Percentiles rank a stretch among this genome's conserved stretches.
phyloP scores from a whole-genome alignment of 371 early-diverging fungal species.

The Rhizopus stolonifer region DNA sequence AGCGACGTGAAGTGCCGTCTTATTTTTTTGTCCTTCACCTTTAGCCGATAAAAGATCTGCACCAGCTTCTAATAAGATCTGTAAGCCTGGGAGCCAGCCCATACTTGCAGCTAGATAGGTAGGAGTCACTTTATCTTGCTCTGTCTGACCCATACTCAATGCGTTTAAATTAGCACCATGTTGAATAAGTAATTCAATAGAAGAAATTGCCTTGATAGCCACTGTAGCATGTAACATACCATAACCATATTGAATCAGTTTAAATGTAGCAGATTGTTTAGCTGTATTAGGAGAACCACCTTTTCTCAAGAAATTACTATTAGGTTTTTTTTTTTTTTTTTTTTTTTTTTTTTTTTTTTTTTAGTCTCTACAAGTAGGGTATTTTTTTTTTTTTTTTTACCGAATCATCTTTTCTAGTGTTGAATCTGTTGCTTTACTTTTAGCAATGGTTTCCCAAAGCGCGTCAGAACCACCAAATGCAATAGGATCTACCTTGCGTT shows the following conservation, averaged over 20 bases:
- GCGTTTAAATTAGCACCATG: conserved; percentile 52
- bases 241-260: conserved; percentile 40
- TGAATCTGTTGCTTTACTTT: conserved; percentile 33
- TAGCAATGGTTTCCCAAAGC: conserved; percentile 46
- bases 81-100: conserved; percentile 47
- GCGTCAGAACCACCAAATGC: conserved; percentile 49
- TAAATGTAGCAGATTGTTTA: conserved; percentile 35
- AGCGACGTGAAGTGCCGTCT: conserved; percentile 42
- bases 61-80: conserved; percentile 39
- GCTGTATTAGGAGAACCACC: conserved; percentile 56
- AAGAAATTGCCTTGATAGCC: conserved; percentile 27
- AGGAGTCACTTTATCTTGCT: conserved; percentile 48
- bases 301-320: conserved; percentile 43
- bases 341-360: no score
- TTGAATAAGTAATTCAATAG: conserved; percentile 35
- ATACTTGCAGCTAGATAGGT: conserved; percentile 47
- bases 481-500: conserved; percentile 43
- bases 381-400: no score
- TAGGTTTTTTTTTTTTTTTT: no score
- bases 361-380: no score
- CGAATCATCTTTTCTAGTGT: conserved; percentile 46
- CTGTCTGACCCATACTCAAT: conserved; percentile 31
- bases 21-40: conserved; percentile 32
- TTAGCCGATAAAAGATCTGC: conserved; percentile 32
- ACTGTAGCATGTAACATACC: conserved; percentile 47